A percentile compares a stretch with the other conserved stretches of the same genome.
Evolutionary conservation across 2,329 filamentous ascomycete genomes (phyloP).

Genomic region (Stachybotrys echinatus): DNA sequence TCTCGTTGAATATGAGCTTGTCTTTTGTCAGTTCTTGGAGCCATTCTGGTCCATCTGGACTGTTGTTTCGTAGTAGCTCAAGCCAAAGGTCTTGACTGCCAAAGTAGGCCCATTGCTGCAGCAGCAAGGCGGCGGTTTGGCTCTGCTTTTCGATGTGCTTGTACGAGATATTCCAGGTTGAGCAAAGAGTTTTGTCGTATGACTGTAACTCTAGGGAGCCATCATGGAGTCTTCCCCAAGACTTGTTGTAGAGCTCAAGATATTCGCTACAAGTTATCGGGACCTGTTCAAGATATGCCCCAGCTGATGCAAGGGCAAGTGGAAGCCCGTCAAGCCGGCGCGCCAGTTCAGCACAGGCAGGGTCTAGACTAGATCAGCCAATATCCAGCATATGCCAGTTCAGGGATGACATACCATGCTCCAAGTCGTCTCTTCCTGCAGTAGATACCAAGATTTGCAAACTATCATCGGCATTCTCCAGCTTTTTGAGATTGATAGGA

Average conservation of each 20-base stretch:
- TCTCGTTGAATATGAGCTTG: conserved; percentile 16
- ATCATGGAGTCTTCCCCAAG: conserved; percentile 29
- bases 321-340: conserved; percentile 36
- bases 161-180: conserved; percentile 34
- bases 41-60: conserved; percentile 12
- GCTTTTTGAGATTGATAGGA: conserved; percentile 23
- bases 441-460: conserved; percentile 23
- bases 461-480: conserved; percentile 22
- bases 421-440: conserved; percentile 14
- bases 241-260: conserved; percentile 29
- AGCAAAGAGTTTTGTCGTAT: conserved; percentile 26
- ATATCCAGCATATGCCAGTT: conserved; percentile 2
- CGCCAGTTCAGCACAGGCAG: conserved; percentile 22
- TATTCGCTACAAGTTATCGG: conserved; percentile 31
- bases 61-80: conserved; percentile 26
- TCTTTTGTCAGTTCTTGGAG: conserved; percentile 12
- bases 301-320: conserved; percentile 39
- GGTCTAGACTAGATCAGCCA: conserved; percentile 10
- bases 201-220: conserved; percentile 18
- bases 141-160: conserved; percentile 21
- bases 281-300: conserved; percentile 34
- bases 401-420: conserved; percentile 15
- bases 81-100: conserved; percentile 39
- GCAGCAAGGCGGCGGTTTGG: conserved; percentile 21
- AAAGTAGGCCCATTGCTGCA: conserved; percentile 37